Percentiles rank a stretch among this genome's conserved stretches.
These are phyloP conservation scores for Cornus florida DNA, from an alignment of 148 eudicot genomes.

Conservation along the genomic window DNA sequence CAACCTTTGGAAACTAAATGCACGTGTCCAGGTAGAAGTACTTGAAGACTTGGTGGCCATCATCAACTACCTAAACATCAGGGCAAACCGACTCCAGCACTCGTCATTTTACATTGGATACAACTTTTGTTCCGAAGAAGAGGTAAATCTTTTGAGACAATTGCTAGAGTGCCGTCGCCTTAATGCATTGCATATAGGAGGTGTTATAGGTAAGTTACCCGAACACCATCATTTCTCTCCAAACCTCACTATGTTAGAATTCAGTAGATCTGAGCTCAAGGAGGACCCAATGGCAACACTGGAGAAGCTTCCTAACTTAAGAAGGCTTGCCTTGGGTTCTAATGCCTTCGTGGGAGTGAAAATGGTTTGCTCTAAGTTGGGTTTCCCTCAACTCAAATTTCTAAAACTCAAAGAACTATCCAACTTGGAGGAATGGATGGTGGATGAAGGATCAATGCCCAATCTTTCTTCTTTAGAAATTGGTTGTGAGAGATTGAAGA, in stretches of 20 bases:
- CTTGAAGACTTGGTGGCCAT: not conserved
- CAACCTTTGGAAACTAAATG: slow-evolving; percentile 6
- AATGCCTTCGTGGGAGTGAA: slow-evolving; percentile 5
- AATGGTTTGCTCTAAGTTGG: slow-evolving; percentile 15
- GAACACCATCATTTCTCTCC: not conserved
- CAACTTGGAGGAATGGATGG: slow-evolving; percentile 14
- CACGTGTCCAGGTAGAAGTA: not conserved
- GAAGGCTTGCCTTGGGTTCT: not conserved
- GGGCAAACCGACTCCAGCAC: not conserved
- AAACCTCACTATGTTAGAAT: slow-evolving; percentile 1
- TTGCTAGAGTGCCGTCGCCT: slow-evolving; percentile 7
- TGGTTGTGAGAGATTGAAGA: not conserved
- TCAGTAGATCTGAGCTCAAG: not conserved
- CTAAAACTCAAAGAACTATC: slow-evolving; percentile 3
- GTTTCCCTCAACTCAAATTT: slow-evolving; percentile 23
- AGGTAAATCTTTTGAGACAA: not conserved
- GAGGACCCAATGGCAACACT: slow-evolving; percentile 16
- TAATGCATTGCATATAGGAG: not conserved
- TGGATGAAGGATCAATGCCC: slow-evolving; percentile 19
- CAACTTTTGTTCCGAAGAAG: slow-evolving; percentile 4
- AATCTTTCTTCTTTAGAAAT: slow-evolving; percentile 5
- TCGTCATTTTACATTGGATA: not conserved
- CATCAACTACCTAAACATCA: not conserved
- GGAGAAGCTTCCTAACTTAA: slow-evolving; percentile 19
- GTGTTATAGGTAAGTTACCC: not conserved